Evolutionary conservation across 208 protist genomes (phyloP).

Genomic region (Trypanosoma brucei): DNA sequence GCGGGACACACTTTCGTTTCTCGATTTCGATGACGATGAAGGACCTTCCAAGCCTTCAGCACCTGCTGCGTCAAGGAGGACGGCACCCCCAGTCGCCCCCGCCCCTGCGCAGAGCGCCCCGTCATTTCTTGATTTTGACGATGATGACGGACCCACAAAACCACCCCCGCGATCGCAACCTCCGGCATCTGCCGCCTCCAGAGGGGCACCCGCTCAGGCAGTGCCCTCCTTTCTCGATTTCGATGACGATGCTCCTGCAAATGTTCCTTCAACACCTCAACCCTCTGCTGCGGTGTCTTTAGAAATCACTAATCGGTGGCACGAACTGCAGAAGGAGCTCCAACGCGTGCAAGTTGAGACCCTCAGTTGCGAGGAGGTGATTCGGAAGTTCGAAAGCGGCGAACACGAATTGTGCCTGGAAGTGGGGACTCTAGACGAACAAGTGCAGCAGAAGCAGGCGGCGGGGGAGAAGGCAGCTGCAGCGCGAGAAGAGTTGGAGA

Average conservation of each 20-base stretch:
- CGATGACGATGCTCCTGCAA: neutral
- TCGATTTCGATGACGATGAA: slow-evolving; percentile 5
- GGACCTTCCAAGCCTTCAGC: neutral
- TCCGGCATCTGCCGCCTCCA: neutral
- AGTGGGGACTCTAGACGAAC: slow-evolving; percentile 17
- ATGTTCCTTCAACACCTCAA: neutral
- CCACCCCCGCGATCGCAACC: neutral
- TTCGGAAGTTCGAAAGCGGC: slow-evolving; percentile 24
- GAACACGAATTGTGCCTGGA: slow-evolving; percentile 33
- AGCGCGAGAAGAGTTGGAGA: slow-evolving; percentile 1
- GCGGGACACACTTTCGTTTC: slow-evolving; percentile 1
- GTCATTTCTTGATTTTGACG: slow-evolving; percentile 37
- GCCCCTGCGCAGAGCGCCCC: slow-evolving; percentile 17
- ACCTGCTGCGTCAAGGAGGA: neutral
- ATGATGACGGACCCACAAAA: neutral
- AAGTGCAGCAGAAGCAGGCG: slow-evolving; percentile 18
- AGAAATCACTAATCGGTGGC: neutral
- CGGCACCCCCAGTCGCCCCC: neutral
- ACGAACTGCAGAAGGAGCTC: slow-evolving; percentile 24
- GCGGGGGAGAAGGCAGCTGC: slow-evolving; percentile 6
- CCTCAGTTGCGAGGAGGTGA: slow-evolving; percentile 2
- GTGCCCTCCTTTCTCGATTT: slow-evolving; percentile 2
- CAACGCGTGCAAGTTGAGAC: slow-evolving; percentile 5
- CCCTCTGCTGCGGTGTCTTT: neutral
- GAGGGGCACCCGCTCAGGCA: neutral